These are phyloP conservation scores for Crithidia thermophila DNA, from an alignment of 208 protist genomes.

Conservation along the genomic window DNA sequence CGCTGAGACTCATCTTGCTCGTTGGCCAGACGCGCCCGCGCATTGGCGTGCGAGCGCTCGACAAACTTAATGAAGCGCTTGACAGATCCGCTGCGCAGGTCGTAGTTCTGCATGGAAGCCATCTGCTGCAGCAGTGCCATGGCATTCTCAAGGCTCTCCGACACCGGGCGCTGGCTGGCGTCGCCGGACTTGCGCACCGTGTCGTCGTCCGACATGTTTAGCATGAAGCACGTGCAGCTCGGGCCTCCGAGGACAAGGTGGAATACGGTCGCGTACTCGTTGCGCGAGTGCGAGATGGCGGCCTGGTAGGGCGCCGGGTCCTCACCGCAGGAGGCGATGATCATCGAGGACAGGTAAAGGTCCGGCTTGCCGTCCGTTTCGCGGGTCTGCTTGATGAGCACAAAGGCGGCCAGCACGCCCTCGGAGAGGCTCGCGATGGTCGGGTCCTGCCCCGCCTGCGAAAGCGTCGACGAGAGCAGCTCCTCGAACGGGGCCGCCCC, in stretches of 20 bases:
- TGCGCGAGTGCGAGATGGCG: conserved; percentile 41
- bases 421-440: conserved; percentile 45
- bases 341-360: conserved; percentile 72
- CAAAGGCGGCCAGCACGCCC: conserved; percentile 55
- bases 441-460: conserved; percentile 38
- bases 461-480: conserved; percentile 47
- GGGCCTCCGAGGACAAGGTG: conserved; percentile 76
- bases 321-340: conserved; percentile 57
- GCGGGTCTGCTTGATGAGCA: conserved; percentile 60
- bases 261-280: conserved; percentile 66
- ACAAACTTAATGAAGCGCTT: conserved; percentile 77
- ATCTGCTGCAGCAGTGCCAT: conserved; percentile 56
- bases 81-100: conserved; percentile 76
- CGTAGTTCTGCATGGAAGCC: conserved; percentile 60
- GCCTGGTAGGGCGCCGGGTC: conserved; percentile 59
- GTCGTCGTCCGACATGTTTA: conserved; percentile 68
- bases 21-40: conserved; percentile 37
- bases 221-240: conserved; percentile 70
- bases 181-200: conserved; percentile 26
- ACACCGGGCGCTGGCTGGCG: conserved; percentile 36
- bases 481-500: conserved; percentile 54
- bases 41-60: conserved; percentile 49
- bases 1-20: conserved; percentile 47
- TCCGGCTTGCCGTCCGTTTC: conserved; percentile 60
- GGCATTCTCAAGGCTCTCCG: conserved; percentile 43